Percentiles rank a stretch among this genome's conserved stretches.
phyloP scores from a whole-genome alignment of 345 rosid genomes.

The Lumnitzera racemosa region DNA sequence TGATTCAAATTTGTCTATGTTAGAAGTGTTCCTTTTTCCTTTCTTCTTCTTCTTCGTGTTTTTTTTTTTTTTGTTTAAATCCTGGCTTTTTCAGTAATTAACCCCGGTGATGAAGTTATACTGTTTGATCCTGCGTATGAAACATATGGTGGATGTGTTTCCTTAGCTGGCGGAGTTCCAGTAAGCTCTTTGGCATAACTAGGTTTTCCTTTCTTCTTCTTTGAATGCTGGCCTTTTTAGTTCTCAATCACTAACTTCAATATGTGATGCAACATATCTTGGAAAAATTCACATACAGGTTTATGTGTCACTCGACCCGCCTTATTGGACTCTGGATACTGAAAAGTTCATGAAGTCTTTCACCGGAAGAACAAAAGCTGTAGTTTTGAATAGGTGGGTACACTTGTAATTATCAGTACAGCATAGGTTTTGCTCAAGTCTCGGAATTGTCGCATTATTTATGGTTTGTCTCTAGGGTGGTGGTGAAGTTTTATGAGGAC shows the following conservation, averaged over 20 bases:
- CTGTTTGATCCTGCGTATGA: constrained; percentile 53
- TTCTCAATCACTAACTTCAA: no score
- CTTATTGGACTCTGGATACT: constrained; percentile 40
- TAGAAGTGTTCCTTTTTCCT: neutral
- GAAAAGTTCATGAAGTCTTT: constrained; percentile 36
- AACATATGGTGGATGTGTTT: constrained; percentile 41
- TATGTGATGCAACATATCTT: no score
- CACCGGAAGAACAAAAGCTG: constrained; percentile 39
- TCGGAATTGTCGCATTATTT: no score
- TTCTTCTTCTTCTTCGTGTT: neutral
- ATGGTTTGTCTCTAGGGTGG: no score
- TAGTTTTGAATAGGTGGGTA: constrained; percentile 50
- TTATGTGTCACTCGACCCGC: constrained; percentile 47
- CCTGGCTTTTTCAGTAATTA: constrained; percentile 24
- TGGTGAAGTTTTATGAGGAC: no score
- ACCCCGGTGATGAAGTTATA: constrained; percentile 54
- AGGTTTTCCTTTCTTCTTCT: neutral
- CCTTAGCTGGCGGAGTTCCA: constrained; percentile 51
- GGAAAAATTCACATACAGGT: constrained; percentile 23
- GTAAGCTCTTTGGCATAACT: constrained; percentile 18
- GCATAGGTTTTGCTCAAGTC: neutral
- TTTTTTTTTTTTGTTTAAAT: neutral
- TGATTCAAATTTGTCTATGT: no score
- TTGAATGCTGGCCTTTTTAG: no score
- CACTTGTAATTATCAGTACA: neutral